Percentiles rank a stretch among this genome's conserved stretches.
Evolutionary conservation across 2,329 filamentous ascomycete genomes (phyloP).

Genomic region (Trichoderma sp.): DNA sequence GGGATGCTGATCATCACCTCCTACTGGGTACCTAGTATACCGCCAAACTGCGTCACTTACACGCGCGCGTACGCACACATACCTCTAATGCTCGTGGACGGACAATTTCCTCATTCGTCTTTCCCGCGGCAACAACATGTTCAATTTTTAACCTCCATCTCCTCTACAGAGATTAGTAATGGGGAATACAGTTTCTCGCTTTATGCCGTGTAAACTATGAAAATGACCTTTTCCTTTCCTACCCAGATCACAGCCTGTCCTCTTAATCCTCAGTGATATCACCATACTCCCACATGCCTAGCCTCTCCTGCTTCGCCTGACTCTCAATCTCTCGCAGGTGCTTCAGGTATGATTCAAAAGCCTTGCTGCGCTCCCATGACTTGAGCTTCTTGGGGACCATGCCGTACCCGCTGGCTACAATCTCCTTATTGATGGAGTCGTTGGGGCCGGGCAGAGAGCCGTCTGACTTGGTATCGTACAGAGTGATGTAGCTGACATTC

Average conservation of each 20-base stretch:
- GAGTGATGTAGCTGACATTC: constrained; percentile 79
- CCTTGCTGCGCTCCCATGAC: constrained; percentile 77
- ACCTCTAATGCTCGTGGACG: background rate
- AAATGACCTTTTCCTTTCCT: background rate
- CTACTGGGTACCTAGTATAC: background rate
- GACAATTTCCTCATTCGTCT: background rate
- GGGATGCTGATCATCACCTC: background rate
- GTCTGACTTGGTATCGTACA: constrained; percentile 75
- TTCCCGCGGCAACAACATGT: background rate
- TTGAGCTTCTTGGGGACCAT: constrained; percentile 93
- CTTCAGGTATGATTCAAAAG: constrained; percentile 70
- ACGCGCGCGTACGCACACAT: background rate
- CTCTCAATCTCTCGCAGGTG: constrained; percentile 72
- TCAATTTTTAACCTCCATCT: background rate
- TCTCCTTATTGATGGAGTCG: constrained; percentile 86
- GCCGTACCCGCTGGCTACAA: constrained; percentile 79
- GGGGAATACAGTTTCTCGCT: background rate
- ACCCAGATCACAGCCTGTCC: background rate
- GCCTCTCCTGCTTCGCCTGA: constrained; percentile 75
- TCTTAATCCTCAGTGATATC: constrained; percentile 85
- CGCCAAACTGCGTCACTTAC: background rate
- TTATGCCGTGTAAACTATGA: background rate
- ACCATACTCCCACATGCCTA: constrained; percentile 98
- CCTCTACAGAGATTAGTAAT: background rate
- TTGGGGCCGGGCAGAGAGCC: constrained; percentile 57